These are phyloP conservation scores for Globisporangium nagaii DNA, from an alignment of 352 stramenopile species.

Conservation along the genomic window DNA sequence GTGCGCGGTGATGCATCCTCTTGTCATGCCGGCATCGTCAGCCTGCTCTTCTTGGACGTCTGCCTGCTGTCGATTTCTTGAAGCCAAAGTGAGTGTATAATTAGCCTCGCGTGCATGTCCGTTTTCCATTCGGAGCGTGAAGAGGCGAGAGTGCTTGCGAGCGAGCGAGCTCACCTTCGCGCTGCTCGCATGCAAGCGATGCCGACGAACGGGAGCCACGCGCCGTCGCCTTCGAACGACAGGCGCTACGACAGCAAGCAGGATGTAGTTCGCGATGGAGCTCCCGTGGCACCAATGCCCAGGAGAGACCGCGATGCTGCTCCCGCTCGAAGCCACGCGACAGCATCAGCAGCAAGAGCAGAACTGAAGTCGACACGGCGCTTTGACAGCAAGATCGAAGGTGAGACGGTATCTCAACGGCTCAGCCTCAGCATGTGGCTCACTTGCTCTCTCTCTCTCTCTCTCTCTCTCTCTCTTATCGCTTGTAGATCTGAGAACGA, in stretches of 20 bases:
- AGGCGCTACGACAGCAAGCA: not conserved
- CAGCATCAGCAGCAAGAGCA: not conserved
- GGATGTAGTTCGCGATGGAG: not conserved
- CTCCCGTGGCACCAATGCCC: not conserved
- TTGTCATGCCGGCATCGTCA: no score
- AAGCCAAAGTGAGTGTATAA: no score
- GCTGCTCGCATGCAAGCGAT: no score
- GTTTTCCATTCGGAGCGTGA: no score
- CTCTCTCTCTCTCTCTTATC: not conserved
- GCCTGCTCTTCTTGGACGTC: no score
- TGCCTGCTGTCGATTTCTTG: no score
- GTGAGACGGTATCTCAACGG: not conserved
- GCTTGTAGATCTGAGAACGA: slow-evolving; percentile 6
- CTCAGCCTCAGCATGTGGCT: not conserved
- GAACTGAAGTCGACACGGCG: not conserved
- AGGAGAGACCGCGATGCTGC: not conserved
- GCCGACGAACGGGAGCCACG: not conserved
- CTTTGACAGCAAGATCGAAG: slow-evolving; percentile 12
- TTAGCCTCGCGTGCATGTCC: no score
- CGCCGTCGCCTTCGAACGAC: not conserved
- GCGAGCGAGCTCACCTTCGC: not conserved
- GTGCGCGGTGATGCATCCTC: no score
- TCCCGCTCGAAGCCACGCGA: not conserved
- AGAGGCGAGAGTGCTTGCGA: no score
- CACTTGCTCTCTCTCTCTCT: not conserved